Percentiles rank a stretch among this genome's conserved stretches.
Evolutionary conservation across 352 stramenopile genomes (phyloP).

Genomic region (Phytophthora sp.): DNA sequence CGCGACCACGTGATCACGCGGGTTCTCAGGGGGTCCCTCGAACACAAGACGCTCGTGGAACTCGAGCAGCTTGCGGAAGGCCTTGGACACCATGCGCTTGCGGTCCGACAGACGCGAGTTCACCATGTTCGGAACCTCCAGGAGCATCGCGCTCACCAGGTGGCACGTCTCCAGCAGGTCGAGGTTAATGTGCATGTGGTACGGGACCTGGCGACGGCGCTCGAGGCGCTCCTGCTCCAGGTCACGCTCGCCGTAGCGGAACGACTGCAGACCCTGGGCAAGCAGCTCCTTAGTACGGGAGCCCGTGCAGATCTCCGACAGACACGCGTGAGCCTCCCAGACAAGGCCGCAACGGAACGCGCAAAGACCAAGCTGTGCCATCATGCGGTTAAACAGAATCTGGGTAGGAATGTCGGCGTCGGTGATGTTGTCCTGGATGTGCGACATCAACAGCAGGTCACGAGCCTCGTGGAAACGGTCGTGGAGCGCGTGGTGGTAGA

Average conservation of each 20-base stretch:
- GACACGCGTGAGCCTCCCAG: constrained; percentile 96
- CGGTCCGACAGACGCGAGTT: constrained; percentile 80
- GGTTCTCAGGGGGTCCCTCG: constrained; percentile 97
- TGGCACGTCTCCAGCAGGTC: constrained; percentile 98
- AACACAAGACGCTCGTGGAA: constrained; percentile 95
- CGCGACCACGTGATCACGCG: constrained; percentile 96
- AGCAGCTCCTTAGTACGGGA: constrained; percentile 96
- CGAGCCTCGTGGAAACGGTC: constrained; percentile 98
- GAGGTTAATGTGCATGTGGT: constrained; percentile 99
- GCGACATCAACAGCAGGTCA: constrained; percentile 98
- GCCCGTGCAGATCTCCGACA: constrained; percentile 96
- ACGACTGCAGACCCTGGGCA: constrained; percentile 94
- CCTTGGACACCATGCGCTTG: constrained; percentile 93
- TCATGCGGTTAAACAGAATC: constrained; percentile 98
- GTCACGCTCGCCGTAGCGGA: constrained; percentile 94
- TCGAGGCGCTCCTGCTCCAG: constrained; percentile 97
- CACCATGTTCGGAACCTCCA: constrained; percentile 98
- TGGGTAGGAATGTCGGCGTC: constrained; percentile 94
- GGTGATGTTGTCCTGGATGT: constrained; percentile 97
- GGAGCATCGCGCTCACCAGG: constrained; percentile 98
- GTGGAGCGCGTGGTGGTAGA: constrained; percentile 98
- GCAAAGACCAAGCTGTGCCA: constrained; percentile 94
- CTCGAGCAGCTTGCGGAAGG: constrained; percentile 94
- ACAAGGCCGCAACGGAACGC: constrained; percentile 97
- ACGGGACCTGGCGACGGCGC: constrained; percentile 96